Evolutionary conservation across 768 basidiomycete species (phyloP), one percentile per base, ranked within the genome.

Genomic region (Sarcodon aspratus): DNA sequence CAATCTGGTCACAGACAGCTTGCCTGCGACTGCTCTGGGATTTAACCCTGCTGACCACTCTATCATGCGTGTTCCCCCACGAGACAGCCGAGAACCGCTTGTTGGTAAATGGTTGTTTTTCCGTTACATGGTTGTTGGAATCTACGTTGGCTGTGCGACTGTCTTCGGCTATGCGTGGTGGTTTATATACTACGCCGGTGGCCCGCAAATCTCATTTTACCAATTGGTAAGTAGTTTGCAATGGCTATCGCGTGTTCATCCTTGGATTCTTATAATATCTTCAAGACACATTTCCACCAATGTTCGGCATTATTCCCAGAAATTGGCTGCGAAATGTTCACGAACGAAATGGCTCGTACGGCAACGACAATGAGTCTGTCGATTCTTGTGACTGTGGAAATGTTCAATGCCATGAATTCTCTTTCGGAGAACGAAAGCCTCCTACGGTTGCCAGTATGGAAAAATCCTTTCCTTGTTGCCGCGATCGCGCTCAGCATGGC

Each of bases 91-190:
- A 37, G 95, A 98, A 61, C 92, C 95, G 1, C 77, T 99, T 21
- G 79, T 99, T 42, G 83, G 86, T 49, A 79, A 75, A 56, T 98
- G 95, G 95, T 64, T 99, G 32, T 97, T 98, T 73, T 82, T 97
- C 75, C 78, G 95, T 46, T 99, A 98, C 68, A 69, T 97, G 74
- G 76, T 97, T 48, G 79, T 99, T 50, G 95, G 95, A 9, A 74
- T 77, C 46, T 99, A 98, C 59, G 95, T 99, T 47, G 95, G 95
- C 32, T 79, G 80, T 48, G 94, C 92, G 4, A 98, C 95, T 21
- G 95, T 99, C 21, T 91, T 86, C 56, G 95, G 94, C 44, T 99
- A 99, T 60, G 95, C 92, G 0, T 99, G 95, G 95, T 98, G 95
- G 95, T 99, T 99, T 70, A 71, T 95, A 59, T 86, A 82, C 65